These are phyloP conservation scores for Phytophthora colocasiae DNA, from an alignment of 352 stramenopile genomes.

Conservation along the genomic window DNA sequence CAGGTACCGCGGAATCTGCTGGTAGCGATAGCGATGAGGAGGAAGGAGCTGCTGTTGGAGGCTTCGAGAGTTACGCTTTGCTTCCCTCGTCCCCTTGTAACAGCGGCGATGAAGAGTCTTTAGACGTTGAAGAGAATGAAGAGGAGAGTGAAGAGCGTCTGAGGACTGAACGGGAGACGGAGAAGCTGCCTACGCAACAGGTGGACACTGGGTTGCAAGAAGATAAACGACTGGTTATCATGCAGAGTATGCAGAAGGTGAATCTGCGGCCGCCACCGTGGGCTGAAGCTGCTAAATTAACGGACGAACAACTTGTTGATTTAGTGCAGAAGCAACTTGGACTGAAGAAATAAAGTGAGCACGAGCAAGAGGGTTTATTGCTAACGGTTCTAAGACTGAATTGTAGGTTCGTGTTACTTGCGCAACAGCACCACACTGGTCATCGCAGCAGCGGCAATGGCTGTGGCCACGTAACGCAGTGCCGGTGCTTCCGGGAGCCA, in stretches of 20 bases:
- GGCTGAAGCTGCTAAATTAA: slow-evolving; percentile 43
- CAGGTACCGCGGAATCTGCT: slow-evolving; percentile 18
- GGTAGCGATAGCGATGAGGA: slow-evolving; percentile 28
- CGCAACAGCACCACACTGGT: slow-evolving; percentile 26
- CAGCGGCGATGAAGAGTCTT: slow-evolving; percentile 26
- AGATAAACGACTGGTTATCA: slow-evolving; percentile 48
- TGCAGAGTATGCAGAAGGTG: slow-evolving; percentile 63
- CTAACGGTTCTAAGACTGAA: slow-evolving; percentile 14
- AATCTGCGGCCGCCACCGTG: slow-evolving; percentile 57
- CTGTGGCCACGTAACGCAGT: slow-evolving; percentile 18
- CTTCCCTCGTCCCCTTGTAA: slow-evolving; percentile 42
- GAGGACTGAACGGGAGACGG: neutral
- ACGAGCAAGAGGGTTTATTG: slow-evolving; percentile 6
- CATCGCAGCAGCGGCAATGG: slow-evolving; percentile 21
- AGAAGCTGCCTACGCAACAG: slow-evolving; percentile 7
- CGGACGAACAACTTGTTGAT: slow-evolving; percentile 63
- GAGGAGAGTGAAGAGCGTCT: neutral
- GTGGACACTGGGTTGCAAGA: slow-evolving; percentile 33
- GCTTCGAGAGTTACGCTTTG: slow-evolving; percentile 36
- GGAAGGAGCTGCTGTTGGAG: slow-evolving; percentile 35
- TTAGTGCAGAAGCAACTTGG: slow-evolving; percentile 54
- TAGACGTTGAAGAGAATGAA: slow-evolving; percentile 24
- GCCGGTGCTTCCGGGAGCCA: slow-evolving; percentile 5
- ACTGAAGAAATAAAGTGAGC: slow-evolving; percentile 14
- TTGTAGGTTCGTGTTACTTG: slow-evolving; percentile 21